phyloP scores from a whole-genome alignment of 495 filamentous ascomycete genomes.

The Penicillium salamii region DNA sequence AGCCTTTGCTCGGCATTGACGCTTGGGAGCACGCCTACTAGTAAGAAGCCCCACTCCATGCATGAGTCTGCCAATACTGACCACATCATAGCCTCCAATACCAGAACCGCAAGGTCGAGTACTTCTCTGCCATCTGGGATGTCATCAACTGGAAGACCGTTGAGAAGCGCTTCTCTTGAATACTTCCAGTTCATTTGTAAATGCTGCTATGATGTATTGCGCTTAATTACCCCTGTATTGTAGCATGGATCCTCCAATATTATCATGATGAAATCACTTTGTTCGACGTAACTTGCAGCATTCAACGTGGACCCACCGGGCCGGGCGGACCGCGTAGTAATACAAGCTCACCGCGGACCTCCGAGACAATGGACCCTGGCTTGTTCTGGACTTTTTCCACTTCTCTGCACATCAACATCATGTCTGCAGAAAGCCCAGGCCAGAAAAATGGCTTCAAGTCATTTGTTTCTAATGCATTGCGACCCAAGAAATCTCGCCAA shows the following conservation, averaged over 20 bases:
- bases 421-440: constrained; percentile 38
- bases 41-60: constrained; percentile 32
- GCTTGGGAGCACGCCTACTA: constrained; percentile 94
- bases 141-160: constrained; percentile 97
- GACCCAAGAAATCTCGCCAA: constrained; percentile 46
- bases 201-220: constrained; percentile 3
- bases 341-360: constrained; percentile 1
- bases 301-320: background rate
- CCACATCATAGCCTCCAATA: constrained; percentile 75
- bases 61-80: constrained; percentile 30
- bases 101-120: constrained; percentile 97
- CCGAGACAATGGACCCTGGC: constrained; percentile 1
- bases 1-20: constrained; percentile 87
- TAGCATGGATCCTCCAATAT: constrained; percentile 13
- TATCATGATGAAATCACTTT: background rate
- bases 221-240: constrained; percentile 17
- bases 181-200: constrained; percentile 1
- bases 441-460: constrained; percentile 33
- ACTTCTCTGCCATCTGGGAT: constrained; percentile 95
- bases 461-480: constrained; percentile 36
- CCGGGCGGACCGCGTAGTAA: constrained; percentile 12
- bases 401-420: constrained; percentile 10
- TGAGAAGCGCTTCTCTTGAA: constrained; percentile 70
- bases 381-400: background rate
- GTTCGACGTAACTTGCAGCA: background rate